phyloP scores from a whole-genome alignment of 768 basidiomycete genomes.

The Leccinellum rugosiceps region DNA sequence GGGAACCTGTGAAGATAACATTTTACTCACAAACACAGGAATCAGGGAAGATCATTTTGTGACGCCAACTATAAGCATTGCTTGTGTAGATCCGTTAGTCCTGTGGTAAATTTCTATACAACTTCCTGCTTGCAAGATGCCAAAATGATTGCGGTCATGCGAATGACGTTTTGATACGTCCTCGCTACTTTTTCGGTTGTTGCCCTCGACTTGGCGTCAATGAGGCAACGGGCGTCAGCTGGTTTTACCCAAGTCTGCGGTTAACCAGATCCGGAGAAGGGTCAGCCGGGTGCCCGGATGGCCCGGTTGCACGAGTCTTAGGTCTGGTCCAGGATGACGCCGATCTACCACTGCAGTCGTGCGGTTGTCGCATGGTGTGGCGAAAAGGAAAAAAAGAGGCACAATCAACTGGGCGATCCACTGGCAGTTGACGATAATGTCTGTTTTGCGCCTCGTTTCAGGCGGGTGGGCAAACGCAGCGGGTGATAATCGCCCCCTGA shows the following conservation, averaged over 20 bases:
- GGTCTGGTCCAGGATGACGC: neutral
- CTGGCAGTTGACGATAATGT: neutral
- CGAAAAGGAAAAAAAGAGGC: neutral
- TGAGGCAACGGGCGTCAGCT: neutral
- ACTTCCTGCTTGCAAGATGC: neutral
- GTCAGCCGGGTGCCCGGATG: neutral
- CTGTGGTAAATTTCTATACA: neutral
- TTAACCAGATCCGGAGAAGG: too few species aligned
- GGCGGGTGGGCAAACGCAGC: constrained; percentile 1
- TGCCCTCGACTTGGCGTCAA: neutral
- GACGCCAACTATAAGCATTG: neutral
- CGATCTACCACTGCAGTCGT: neutral
- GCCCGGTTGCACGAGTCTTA: constrained; percentile 1
- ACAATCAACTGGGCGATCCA: neutral
- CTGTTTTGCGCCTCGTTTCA: neutral
- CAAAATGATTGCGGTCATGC: neutral
- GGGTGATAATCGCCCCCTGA: neutral
- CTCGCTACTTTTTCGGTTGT: neutral
- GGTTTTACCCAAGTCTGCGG: too few species aligned
- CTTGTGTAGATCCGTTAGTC: neutral
- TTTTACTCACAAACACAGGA: neutral
- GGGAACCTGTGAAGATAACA: neutral
- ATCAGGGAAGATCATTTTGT: neutral
- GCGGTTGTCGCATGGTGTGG: neutral
- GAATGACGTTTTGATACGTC: neutral